Base-by-base conservation (phyloP, 2,329 filamentous ascomycete genomes). In the Verticillium nonalfalfae region DNA sequence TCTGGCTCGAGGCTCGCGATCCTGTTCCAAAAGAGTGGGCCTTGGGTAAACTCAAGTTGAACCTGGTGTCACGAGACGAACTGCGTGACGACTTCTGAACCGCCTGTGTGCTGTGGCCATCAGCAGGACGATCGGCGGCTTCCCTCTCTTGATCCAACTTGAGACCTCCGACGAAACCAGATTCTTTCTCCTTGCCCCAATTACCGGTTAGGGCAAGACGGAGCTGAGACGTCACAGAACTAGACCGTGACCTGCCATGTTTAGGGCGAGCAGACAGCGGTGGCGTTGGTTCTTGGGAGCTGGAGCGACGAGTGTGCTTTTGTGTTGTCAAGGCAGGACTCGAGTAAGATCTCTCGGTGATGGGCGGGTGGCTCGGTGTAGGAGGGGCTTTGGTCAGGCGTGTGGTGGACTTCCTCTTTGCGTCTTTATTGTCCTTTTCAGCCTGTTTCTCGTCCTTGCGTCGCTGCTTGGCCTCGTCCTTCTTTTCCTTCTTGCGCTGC, bases 401-500 rank as follows among this genome's bases (percentile, higher is more conserved):
- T 59, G 74, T 68, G 31, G 26, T 56, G 13, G 58, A 59, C 61
- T 70, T 77, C 65, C 71, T 77, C 64, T 73, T 76, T 15, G 72
- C 66, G 7, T 72, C 70, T 60, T 72, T 79, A 62, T 69, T 72
- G 50, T 77, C 73, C 26, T 68, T 71, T 52, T 65, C 63, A 33
- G 70, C 71, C 52, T 71, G 73, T 57, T 78, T 73, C 62, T 79
- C 76, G 58, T 79, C 77, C 65, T 74, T 79, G 59, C 75, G 79
- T 61, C 70, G 70, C 63, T 75, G 74, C 59, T 75, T 72, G 13
- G 70, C 69, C 39, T 76, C 74, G 14, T 73, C 72, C 67, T 80
- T 83, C 69, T 81, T 83, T 64, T 84, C 81, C 68, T 79, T 81
- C 66, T 81, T 84, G 65, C 76, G 80, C 21, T 79, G 78, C 2